Evolutionary conservation across 257 asterid genomes (phyloP), one percentile per base, ranked within the genome.

Genomic region (Paraleonurus japonicus): DNA sequence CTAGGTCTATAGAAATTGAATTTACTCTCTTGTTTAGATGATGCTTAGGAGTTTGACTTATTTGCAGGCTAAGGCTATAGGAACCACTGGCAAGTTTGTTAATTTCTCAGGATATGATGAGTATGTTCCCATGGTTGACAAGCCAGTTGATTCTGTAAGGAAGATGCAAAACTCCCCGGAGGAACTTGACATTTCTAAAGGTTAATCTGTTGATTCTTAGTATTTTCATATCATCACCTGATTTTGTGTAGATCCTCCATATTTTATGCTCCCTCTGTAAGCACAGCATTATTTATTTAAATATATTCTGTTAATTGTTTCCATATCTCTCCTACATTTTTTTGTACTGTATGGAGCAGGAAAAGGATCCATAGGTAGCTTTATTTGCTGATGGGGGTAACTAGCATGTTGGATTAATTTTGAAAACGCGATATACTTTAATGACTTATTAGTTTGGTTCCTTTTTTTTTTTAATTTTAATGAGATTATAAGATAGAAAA

Each of bases 91-190:
- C 69, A 76, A 78, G 71, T 74, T 73, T 65, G 76, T 84, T 54
- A 82, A 71, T 69, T 81, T 84, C 43, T 78, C 86, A 23, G 91
- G 91, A 79, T 87, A 87, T 55, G 92, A 85, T 74, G 96, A 87
- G 79, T 85, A 83, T 83, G 90, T 89, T 61, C 96, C 96, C 57
- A 87, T 89, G 87, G 96, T 89, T 48, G 96, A 89, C 85, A 89
- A 89, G 83, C 93, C 89, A 45, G 93, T 89, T 77, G 93, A 85
- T 82, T 83, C 96, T 73, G 91, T 76, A 59, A 82, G 82, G 78
- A 85, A 85, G 80, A 89, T 82, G 73, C 89, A 70, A 69, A 74
- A 80, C 58, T 35, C 76, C 59, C 78, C 85, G 8, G 79, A 79
- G 71, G 82, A 75, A 51, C 69, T 69, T 22, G 0, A 50, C 75